phyloP scores from a whole-genome alignment of 345 rosid species.

The Turnera subulata region DNA sequence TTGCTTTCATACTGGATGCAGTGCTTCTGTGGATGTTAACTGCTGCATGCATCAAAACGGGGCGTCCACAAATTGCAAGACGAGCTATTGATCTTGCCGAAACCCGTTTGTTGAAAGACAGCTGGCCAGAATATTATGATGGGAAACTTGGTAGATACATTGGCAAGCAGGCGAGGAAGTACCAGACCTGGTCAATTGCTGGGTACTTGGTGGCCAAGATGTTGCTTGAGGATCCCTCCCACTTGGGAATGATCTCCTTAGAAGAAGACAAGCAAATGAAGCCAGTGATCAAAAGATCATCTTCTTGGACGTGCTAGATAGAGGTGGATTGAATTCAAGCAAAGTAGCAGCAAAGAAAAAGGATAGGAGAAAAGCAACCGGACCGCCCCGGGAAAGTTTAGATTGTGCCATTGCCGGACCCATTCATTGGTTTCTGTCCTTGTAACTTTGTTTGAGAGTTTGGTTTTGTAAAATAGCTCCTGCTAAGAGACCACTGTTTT shows the following conservation, averaged over 20 bases:
- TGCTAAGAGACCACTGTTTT: slow-evolving; percentile 25
- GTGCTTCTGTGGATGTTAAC: slow-evolving; percentile 35
- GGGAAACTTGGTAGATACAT: slow-evolving; percentile 29
- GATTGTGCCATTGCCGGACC: slow-evolving; percentile 6
- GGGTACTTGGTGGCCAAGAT: slow-evolving; percentile 37
- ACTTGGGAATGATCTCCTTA: slow-evolving; percentile 23
- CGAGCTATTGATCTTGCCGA: slow-evolving; percentile 31
- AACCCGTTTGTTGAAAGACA: slow-evolving; percentile 23
- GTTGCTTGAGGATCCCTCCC: slow-evolving; percentile 33
- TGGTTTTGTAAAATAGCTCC: slow-evolving; percentile 27
- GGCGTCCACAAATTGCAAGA: slow-evolving; percentile 33
- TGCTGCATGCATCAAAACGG: slow-evolving; percentile 34
- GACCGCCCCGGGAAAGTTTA: too few species aligned
- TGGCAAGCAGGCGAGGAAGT: slow-evolving; percentile 36
- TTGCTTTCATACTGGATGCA: slow-evolving; percentile 5
- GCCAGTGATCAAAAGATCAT: slow-evolving; percentile 22
- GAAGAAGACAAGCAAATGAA: slow-evolving; percentile 31
- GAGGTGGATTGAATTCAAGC: neutral
- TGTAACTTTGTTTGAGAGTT: slow-evolving; percentile 16
- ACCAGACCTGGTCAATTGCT: slow-evolving; percentile 33
- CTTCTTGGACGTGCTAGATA: slow-evolving; percentile 22
- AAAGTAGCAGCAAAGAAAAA: slow-evolving; percentile 2
- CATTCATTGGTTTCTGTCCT: slow-evolving; percentile 27
- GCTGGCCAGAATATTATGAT: slow-evolving; percentile 38
- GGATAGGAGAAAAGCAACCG: neutral